Evolutionary conservation across 441 rosid species (phyloP), one percentile per base, ranked within the genome.

Genomic region (Populus hybrid): DNA sequence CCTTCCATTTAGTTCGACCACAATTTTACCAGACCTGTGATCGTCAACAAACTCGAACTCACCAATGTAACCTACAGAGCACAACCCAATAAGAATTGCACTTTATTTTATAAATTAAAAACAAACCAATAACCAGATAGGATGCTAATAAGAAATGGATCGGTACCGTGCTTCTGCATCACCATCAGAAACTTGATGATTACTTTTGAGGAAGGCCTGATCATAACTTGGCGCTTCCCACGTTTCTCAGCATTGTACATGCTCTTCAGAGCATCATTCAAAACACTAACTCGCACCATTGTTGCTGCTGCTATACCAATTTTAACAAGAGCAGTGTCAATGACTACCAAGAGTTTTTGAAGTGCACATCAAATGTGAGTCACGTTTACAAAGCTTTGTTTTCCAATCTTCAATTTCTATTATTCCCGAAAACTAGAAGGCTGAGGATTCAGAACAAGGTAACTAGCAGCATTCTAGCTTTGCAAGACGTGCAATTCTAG

Each of bases 41-140:
- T 90, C 94, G 7, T 90, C 94, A 3, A 90, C 92, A n/a, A 84
- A 89, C 81, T 90, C 92, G 32, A 90, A 90, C 85, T 90, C 92
- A 12, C 92, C 94, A 81, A 90, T 86, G 74, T 90, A 90, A 28
- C 94, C 94, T 86, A 75, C 38, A 81, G 3, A 40, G 10, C 1
- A 46, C 36, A 54, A 28, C 4, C 40, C 66, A 36, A 42, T n/a
- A 26, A 42, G 14, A 20, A 9, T 36, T n/a, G 1, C 20, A 7
- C 3, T 24, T 35, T 32, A 32, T 12, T 12, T 28, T 8, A 50
- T 3, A 21, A n/a, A 40, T 3, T 12, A 42, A 8, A 67, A 16
- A n/a, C 3, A n/a, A 28, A 4, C 26, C 21, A 18, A 1, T 23
- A n/a, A 24, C 6, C 6, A 38, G 7, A 20, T n/a, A 21, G 5